Base-by-base conservation (phyloP, 2,329 filamentous ascomycete genomes). In the Thelonectria blattea region DNA sequence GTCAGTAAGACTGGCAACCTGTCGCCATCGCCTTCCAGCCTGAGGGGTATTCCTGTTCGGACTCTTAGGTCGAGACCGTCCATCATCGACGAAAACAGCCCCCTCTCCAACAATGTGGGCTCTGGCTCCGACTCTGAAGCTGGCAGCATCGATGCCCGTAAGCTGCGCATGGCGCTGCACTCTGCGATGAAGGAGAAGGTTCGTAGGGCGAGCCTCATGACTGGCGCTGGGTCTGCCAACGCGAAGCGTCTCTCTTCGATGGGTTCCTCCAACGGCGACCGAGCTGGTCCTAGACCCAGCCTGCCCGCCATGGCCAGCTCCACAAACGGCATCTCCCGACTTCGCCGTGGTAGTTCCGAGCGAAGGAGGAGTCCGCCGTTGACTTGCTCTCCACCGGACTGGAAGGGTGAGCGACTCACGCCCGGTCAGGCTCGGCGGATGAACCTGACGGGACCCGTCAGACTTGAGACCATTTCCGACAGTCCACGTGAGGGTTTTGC, bases 381-480 rank as follows among this genome's bases (percentile, higher is more conserved):
- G 66, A 72, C 77, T 34, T 86, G 82, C 72, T 83, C 82, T 37
- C 80, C 84, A 2, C 74, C 78, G 2, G 79, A 82, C 20, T 67
- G 66, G 56, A 75, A 71, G 52, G 62, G 70, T 15, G 74, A 78
- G 22, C 74, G 76, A 60, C 77, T 87, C 63, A 86, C 83, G 11
- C 75, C 81, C 1, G 83, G 83, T 2, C 84, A 87, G 68, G 85
- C 84, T 20, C 74, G 85, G 53, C 78, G 85, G 47, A 86, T 87
- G 84, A 83, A 85, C 65, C 72, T 86, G 58, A 78, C 80, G 37
- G 78, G 78, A 14, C 79, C 76, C 61, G 65, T 80, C 60, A 71
- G 74, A 12, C 34, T 70, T 4, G 76, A 76, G 39, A 67, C 58
- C 1, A 46, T 60, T 11, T 65, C 66, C 15, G 65, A 68, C 49